Evolutionary conservation across 2,329 filamentous ascomycete species (phyloP).

Genomic region (Trichothecium sympodiale): DNA sequence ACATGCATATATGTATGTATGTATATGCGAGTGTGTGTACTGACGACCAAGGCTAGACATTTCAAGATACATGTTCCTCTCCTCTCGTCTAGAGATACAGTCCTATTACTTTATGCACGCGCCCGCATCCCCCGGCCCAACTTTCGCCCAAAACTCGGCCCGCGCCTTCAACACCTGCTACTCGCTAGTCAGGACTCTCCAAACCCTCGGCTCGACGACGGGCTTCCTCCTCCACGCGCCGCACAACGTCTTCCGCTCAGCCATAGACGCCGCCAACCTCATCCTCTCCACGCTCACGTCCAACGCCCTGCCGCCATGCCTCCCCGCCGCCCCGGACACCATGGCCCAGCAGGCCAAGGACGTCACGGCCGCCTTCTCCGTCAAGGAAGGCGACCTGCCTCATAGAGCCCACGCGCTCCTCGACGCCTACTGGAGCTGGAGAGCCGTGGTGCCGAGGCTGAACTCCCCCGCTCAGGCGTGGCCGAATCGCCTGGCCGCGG

Average conservation of each 20-base stretch:
- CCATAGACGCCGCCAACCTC: conserved; percentile 34
- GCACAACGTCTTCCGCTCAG: conserved; percentile 35
- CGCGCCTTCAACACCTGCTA: conserved; percentile 20
- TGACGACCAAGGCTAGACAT: too few relatives aligned
- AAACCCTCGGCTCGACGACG: conserved; percentile 24
- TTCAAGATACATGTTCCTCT: conserved; percentile 35
- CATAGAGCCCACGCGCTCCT: conserved; percentile 32
- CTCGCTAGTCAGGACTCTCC: conserved; percentile 29
- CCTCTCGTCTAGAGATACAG: conserved; percentile 41
- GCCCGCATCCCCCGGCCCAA: conserved; percentile 17
- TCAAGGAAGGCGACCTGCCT: conserved; percentile 38
- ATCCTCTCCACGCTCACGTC: conserved; percentile 31
- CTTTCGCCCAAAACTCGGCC: conserved; percentile 5
- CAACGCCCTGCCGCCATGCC: conserved; percentile 13
- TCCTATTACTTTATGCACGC: conserved; percentile 39
- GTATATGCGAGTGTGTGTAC: too few relatives aligned
- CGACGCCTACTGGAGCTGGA: conserved; percentile 35
- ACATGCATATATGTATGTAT: too few relatives aligned
- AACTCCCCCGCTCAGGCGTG: conserved; percentile 29
- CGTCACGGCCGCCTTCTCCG: conserved; percentile 28
- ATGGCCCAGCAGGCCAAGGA: conserved; percentile 20
- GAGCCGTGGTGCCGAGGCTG: conserved; percentile 23
- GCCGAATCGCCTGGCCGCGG: conserved; percentile 35
- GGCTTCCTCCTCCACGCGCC: conserved; percentile 34
- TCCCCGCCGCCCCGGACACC: conserved; percentile 18